Conservation (phyloP, 805 yeast genomes). For the Candida sphagnicola region DNA sequence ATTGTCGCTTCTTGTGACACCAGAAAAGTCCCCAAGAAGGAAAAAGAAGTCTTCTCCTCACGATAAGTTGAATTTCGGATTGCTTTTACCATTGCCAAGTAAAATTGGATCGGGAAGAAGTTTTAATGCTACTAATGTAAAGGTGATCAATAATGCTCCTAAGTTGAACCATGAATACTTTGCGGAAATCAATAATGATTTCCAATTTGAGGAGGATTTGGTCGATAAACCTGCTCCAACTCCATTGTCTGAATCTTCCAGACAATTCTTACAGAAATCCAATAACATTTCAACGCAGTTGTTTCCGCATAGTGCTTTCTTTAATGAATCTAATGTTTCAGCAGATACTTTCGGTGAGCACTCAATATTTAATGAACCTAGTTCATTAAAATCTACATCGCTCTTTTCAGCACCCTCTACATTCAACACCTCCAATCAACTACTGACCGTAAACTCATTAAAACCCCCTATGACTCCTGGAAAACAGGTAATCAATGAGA, state of each 20-base stretch:
- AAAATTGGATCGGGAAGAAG: constrained; percentile 36
- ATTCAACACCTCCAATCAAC: not conserved
- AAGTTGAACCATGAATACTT: constrained; percentile 16
- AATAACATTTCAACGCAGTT: constrained; percentile 1
- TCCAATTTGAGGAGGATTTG: constrained; percentile 26
- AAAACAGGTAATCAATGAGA: constrained; percentile 29
- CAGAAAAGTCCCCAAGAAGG: not conserved
- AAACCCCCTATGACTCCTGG: constrained; percentile 23
- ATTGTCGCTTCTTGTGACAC: not conserved
- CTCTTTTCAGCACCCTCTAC: not conserved
- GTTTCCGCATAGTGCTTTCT: not conserved
- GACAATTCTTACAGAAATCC: constrained; percentile 1
- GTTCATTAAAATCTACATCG: not conserved
- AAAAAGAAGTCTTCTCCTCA: not conserved
- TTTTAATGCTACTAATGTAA: constrained; percentile 6
- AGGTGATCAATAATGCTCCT: constrained; percentile 7
- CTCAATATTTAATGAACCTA: not conserved
- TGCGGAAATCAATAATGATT: constrained; percentile 17
- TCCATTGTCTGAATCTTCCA: constrained; percentile 1
- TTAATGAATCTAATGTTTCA: not conserved
- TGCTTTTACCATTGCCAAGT: constrained; percentile 34
- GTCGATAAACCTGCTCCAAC: constrained; percentile 1
- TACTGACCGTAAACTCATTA: not conserved
- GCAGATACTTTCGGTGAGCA: not conserved
- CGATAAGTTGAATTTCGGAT: constrained; percentile 14